A percentile compares a stretch with the other conserved stretches of the same genome.
Conservation (phyloP, 495 filamentous ascomycete genomes). For the Rhypophila decipiens region DNA sequence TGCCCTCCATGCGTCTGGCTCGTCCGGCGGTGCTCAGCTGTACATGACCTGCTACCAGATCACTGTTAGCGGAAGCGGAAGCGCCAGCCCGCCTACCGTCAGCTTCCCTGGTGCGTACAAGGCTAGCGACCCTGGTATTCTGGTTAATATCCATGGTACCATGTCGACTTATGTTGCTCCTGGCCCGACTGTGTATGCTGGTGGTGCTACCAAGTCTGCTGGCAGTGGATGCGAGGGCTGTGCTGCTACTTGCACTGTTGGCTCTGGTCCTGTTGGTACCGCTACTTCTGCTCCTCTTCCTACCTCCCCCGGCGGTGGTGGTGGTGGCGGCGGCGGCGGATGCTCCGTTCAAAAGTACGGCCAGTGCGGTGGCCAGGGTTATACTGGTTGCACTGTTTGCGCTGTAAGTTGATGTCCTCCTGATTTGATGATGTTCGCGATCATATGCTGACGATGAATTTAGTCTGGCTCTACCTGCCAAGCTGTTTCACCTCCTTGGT, state of each 20-base stretch:
- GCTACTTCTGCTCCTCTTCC: conserved; percentile 8
- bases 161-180: conserved; percentile 31
- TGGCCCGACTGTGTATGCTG: conserved; percentile 35
- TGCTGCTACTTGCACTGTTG: conserved; percentile 32
- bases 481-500: conserved; percentile 24
- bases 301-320: conserved; percentile 12
- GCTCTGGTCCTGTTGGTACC: conserved; percentile 22
- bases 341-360: conserved; percentile 32
- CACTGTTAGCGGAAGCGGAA: conserved; percentile 27
- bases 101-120: conserved; percentile 44
- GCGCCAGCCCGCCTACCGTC: conserved; percentile 32
- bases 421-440: not conserved
- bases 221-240: conserved; percentile 32
- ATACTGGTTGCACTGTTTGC: conserved; percentile 37
- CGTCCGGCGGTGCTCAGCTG: conserved; percentile 38
- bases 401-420: conserved; percentile 23
- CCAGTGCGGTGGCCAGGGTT: conserved; percentile 43
- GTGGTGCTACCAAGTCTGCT: conserved; percentile 29
- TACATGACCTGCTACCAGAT: conserved; percentile 50
- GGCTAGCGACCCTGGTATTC: conserved; percentile 41
- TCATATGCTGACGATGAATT: conserved; percentile 1
- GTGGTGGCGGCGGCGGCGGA: conserved; percentile 14
- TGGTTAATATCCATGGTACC: conserved; percentile 41
- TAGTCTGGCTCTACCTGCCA: conserved; percentile 21
- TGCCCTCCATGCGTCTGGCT: conserved; percentile 41